Evolutionary conservation across 805 yeast species (phyloP).

Genomic region (Metschnikowia koreensis): DNA sequence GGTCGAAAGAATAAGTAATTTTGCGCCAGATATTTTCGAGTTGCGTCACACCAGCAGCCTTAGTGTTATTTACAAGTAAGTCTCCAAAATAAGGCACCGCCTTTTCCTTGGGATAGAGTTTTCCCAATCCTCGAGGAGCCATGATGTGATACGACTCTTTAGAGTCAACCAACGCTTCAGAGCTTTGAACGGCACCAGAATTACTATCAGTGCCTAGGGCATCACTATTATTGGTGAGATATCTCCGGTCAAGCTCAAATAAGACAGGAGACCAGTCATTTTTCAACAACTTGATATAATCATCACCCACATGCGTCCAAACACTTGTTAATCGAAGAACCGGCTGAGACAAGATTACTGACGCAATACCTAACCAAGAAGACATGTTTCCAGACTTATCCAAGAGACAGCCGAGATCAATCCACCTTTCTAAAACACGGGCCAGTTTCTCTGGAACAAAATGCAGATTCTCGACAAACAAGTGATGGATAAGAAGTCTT

Average conservation of each 20-base stretch:
- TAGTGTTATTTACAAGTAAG: slow-evolving; percentile 50
- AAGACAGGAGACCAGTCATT: slow-evolving; percentile 93
- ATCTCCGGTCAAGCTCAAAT: slow-evolving; percentile 79
- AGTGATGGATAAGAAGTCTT: slow-evolving; percentile 62
- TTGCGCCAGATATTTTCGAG: slow-evolving; percentile 66
- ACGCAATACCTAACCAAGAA: slow-evolving; percentile 88
- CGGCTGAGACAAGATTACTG: slow-evolving; percentile 78
- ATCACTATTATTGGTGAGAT: slow-evolving; percentile 39
- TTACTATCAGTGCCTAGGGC: slow-evolving; percentile 16
- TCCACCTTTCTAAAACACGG: slow-evolving; percentile 73
- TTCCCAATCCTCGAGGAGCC: slow-evolving; percentile 87
- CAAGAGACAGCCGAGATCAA: slow-evolving; percentile 72
- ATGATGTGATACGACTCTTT: slow-evolving; percentile 64
- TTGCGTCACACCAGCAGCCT: slow-evolving; percentile 42
- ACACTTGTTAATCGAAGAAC: slow-evolving; percentile 67
- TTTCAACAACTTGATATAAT: slow-evolving; percentile 56
- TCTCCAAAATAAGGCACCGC: slow-evolving; percentile 94
- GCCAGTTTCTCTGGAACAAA: slow-evolving; percentile 51
- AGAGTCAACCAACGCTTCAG: slow-evolving; percentile 5
- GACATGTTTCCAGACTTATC: slow-evolving; percentile 89
- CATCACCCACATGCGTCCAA: slow-evolving; percentile 71
- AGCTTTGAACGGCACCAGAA: slow-evolving; percentile 11
- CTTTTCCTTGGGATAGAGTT: slow-evolving; percentile 65
- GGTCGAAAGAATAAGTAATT: slow-evolving; percentile 66
- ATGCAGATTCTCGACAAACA: slow-evolving; percentile 51